Conservation (phyloP, 129 eudicot species). For the Flaveria brownii region DNA sequence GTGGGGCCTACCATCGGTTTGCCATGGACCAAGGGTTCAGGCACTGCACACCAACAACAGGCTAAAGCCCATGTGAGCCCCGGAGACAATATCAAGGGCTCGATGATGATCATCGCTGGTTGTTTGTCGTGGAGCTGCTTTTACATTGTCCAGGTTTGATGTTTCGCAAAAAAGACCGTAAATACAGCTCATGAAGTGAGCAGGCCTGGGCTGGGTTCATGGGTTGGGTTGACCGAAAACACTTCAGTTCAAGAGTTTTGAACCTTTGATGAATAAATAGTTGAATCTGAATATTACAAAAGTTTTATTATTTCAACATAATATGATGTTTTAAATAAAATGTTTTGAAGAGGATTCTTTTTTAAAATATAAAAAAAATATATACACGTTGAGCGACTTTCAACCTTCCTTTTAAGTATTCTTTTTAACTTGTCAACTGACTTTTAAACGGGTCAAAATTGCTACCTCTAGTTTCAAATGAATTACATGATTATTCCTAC, state of each 20-base stretch:
- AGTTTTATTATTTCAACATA: background rate
- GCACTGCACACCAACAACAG: constrained; percentile 22
- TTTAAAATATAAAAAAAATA: background rate
- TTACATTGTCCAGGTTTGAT: constrained; percentile 44
- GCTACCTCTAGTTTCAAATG: background rate
- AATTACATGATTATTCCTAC: background rate
- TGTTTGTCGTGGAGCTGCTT: constrained; percentile 40
- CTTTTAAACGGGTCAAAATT: background rate
- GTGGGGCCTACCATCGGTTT: constrained; percentile 51
- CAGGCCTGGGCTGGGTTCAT: too few relatives aligned
- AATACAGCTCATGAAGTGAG: too few relatives aligned
- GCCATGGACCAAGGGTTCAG: constrained; percentile 51
- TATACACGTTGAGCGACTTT: background rate
- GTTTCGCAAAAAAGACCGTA: background rate
- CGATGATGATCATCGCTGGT: constrained; percentile 42
- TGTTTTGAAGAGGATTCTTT: background rate
- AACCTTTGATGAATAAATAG: background rate
- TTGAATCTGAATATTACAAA: background rate
- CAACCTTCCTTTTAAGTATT: background rate
- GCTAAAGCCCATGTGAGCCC: constrained; percentile 26
- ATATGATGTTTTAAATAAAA: background rate
- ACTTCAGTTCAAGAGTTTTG: background rate
- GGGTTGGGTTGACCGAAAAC: background rate
- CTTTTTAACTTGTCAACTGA: background rate
- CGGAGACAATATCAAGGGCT: constrained; percentile 40